A percentile compares a stretch with the other conserved stretches of the same genome.
Conservation (phyloP, 306 rosid genomes). For the Cicer arietinum region DNA sequence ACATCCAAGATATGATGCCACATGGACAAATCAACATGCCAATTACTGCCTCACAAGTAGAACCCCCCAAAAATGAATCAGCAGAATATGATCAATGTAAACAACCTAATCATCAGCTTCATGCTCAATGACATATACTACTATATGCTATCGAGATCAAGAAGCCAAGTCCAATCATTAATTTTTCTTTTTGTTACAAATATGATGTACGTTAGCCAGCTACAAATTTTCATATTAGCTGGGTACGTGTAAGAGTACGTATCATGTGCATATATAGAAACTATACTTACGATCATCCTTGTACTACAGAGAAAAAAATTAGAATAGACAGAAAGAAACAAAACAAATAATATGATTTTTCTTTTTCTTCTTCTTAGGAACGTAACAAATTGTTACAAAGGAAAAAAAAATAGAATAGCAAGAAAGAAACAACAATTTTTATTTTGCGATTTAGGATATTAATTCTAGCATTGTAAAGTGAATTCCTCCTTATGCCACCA, state of each 20-base stretch:
- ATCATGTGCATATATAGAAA: slow-evolving; percentile 5
- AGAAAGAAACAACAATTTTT: no score
- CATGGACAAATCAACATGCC: slow-evolving; percentile 62
- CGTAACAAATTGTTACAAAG: no score
- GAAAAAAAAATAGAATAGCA: no score
- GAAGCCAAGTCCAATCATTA: not conserved
- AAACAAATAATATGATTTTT: no score
- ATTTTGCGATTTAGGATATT: no score
- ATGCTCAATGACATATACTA: slow-evolving; percentile 44
- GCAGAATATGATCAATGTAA: slow-evolving; percentile 53
- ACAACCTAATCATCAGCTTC: slow-evolving; percentile 45
- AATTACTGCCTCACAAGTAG: slow-evolving; percentile 57
- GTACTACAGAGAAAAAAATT: not conserved
- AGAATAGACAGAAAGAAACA: not conserved
- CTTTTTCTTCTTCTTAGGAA: not conserved
- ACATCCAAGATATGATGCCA: slow-evolving; percentile 57
- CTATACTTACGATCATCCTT: not conserved
- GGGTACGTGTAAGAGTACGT: not conserved
- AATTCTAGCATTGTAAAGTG: no score
- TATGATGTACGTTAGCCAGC: not conserved
- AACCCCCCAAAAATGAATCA: slow-evolving; percentile 50
- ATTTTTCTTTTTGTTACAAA: not conserved
- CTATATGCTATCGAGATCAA: not conserved
- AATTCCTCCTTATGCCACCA: no score
- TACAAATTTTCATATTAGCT: slow-evolving; percentile 20